These are phyloP conservation scores for Phaeolepiota aurea DNA, from an alignment of 768 basidiomycete genomes.

Conservation along the genomic window DNA sequence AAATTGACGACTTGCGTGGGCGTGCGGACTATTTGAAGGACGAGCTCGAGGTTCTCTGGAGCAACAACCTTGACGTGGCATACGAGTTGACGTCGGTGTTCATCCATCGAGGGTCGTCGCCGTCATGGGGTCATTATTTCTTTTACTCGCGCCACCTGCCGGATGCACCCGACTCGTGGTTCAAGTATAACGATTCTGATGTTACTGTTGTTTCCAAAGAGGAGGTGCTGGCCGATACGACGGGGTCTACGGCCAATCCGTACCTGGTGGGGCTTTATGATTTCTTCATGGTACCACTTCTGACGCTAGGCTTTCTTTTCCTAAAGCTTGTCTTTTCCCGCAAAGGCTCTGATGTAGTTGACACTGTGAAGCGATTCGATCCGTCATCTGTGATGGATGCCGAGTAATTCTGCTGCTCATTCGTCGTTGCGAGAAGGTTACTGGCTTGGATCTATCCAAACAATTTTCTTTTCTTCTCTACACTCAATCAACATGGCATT, in stretches of 20 bases:
- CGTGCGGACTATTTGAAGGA: conserved; percentile 49
- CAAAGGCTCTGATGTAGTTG: conserved; percentile 70
- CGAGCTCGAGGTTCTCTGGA: conserved; percentile 72
- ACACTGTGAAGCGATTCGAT: conserved; percentile 69
- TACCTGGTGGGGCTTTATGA: conserved; percentile 53
- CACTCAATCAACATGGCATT: not conserved
- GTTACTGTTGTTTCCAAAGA: conserved; percentile 70
- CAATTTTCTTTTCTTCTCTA: not conserved
- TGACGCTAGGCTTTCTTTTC: conserved; percentile 4
- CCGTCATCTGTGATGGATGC: conserved; percentile 13
- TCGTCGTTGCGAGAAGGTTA: no score
- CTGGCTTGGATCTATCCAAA: not conserved
- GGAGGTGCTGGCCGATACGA: conserved; percentile 85
- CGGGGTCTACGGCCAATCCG: conserved; percentile 85
- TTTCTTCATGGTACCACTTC: conserved; percentile 1
- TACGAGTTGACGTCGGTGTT: conserved; percentile 94
- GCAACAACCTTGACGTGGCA: conserved; percentile 49
- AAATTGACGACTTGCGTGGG: conserved; percentile 48
- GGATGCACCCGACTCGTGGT: conserved; percentile 75
- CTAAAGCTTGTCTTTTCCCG: conserved; percentile 74
- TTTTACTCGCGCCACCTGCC: conserved; percentile 90
- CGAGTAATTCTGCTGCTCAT: not conserved
- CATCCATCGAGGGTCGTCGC: conserved; percentile 84
- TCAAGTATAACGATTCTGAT: conserved; percentile 93
- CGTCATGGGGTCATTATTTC: conserved; percentile 92